phyloP scores from a whole-genome alignment of 192 early-diverging fungal genomes.

The Martensiomyces pterosporus region DNA sequence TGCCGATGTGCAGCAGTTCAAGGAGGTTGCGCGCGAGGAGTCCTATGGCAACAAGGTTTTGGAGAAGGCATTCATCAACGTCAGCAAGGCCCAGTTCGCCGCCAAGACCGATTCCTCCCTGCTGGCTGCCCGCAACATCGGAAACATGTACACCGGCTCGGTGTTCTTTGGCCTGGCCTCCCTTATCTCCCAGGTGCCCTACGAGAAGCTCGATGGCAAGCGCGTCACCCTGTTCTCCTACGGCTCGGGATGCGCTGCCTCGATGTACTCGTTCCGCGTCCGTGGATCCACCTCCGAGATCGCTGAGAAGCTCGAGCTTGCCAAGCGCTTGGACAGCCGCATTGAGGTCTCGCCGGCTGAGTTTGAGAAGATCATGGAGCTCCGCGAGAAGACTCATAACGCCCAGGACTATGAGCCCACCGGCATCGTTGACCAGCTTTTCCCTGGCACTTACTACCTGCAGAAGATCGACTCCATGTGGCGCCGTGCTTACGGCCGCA shows the following conservation, averaged over 20 bases:
- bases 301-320: constrained; percentile 60
- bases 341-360: constrained; percentile 68
- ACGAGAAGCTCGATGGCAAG: constrained; percentile 72
- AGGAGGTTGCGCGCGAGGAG: constrained; percentile 57
- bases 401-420: constrained; percentile 74
- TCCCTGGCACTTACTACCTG: constrained; percentile 85
- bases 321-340: constrained; percentile 67
- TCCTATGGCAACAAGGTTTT: constrained; percentile 84
- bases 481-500: constrained; percentile 80
- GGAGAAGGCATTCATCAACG: constrained; percentile 85
- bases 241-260: constrained; percentile 92
- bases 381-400: constrained; percentile 86
- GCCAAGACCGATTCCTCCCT: constrained; percentile 75
- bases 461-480: constrained; percentile 87
- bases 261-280: constrained; percentile 90
- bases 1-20: constrained; percentile 55
- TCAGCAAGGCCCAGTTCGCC: constrained; percentile 71
- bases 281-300: constrained; percentile 61
- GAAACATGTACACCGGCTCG: constrained; percentile 89
- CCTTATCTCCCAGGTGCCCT: constrained; percentile 68
- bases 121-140: constrained; percentile 81
- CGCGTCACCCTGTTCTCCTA: constrained; percentile 91
- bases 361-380: constrained; percentile 76
- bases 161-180: constrained; percentile 74
- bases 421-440: constrained; percentile 61